phyloP scores from a whole-genome alignment of 371 early-diverging fungal species.

The Syncephalis fuscata region DNA sequence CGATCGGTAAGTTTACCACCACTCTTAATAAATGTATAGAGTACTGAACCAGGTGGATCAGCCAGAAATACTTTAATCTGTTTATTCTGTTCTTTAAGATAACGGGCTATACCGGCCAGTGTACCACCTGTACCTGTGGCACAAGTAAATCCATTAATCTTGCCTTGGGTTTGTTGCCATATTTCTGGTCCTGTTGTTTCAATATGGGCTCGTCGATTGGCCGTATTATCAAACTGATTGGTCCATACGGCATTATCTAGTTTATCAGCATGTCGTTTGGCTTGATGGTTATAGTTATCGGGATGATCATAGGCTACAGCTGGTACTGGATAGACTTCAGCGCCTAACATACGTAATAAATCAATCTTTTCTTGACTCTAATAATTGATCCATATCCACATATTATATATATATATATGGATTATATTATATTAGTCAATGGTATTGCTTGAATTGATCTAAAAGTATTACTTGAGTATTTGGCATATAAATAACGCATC shows the following conservation, averaged over 20 bases:
- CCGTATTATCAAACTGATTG: conserved; percentile 75
- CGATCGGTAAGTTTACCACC: conserved; percentile 52
- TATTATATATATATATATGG: too few relatives aligned
- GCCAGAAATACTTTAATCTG: conserved; percentile 66
- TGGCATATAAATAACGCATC: conserved; percentile 93
- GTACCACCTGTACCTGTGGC: conserved; percentile 91
- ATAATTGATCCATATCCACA: too few relatives aligned
- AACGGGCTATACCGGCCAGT: conserved; percentile 69
- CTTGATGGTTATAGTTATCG: conserved; percentile 90
- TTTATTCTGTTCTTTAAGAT: conserved; percentile 51
- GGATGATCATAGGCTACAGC: conserved; percentile 86
- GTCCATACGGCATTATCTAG: conserved; percentile 88
- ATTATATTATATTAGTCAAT: too few relatives aligned
- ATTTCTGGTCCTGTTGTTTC: conserved; percentile 95
- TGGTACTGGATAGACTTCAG: conserved; percentile 76
- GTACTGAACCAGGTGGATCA: conserved; percentile 88
- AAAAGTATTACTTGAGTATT: conserved; percentile 80
- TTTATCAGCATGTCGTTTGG: conserved; percentile 62
- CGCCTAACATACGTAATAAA: conserved; percentile 77
- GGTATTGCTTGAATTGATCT: too few relatives aligned
- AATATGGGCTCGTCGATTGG: conserved; percentile 80
- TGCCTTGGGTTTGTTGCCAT: conserved; percentile 63
- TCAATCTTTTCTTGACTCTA: conserved; percentile 87
- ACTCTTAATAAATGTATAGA: conserved; percentile 60
- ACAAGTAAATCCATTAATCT: conserved; percentile 76